Evolutionary conservation across 225 moss, liverwort and hornwort species (phyloP), one percentile per base, ranked within the genome.

Genomic region (Climacium dendroides): DNA sequence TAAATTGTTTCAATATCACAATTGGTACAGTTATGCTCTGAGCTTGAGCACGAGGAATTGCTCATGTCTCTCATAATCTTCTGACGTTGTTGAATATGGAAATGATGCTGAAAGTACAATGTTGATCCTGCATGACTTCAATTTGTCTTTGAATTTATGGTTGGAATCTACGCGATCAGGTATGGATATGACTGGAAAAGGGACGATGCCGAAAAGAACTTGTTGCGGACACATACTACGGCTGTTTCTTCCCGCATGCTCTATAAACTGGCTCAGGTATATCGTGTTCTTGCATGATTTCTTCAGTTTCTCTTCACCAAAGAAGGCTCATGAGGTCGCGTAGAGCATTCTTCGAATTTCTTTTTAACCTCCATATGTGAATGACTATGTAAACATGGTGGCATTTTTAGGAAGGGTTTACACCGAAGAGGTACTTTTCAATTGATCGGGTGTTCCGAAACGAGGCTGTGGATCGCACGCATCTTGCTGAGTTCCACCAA

Each of bases 361-460:
- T 8, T 53, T 60, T 35, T 15, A 39, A 18, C 18, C 39, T 29
- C 11, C 34, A n/a, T 52, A 52, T 72, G 30, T 76, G 50, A 59
- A 45, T 20, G 48, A n/a, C 8, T 32, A 54, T 74, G 82, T 25
- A 29, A 87, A 52, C 60, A 60, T 67, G 85, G 50, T 78, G 74
- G 80, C 61, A 41, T 66, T 37, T 86, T 62, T 89, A 97, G 94
- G 94, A 92, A 57, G 92, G 91, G 45, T 97, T 98, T 60, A 79
- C 73, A 48, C 94, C 96, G 6, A 96, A 97, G 83, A 92, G 96
- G 53, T 97, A 98, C 84, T 97, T 95, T 75, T 98, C 96, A 23
- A 98, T 98, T 26, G 98, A 98, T 84, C 95, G 96, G 58, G 98
- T 98, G 63, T 98, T 98, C 87, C 95, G 96, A 45, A 98, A 98